Percentiles rank a stretch among this genome's conserved stretches.
These are phyloP conservation scores for Aspergillus hortae DNA, from an alignment of 2,329 filamentous ascomycete species.

Conservation along the genomic window DNA sequence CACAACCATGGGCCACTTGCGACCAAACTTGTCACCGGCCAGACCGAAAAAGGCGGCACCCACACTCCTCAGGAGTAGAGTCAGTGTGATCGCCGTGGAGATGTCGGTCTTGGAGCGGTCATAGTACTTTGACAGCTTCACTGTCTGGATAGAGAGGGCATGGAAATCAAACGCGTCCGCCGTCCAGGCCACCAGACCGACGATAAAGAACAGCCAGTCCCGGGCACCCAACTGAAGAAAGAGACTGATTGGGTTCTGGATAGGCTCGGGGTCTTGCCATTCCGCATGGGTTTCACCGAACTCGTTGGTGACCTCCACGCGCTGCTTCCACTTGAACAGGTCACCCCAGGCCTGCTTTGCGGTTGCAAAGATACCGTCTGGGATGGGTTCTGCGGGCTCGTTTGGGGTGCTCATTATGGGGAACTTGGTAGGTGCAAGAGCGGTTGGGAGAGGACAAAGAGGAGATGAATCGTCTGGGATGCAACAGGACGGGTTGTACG, in stretches of 20 bases:
- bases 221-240: slow-evolving; percentile 60
- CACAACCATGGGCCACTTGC: slow-evolving; percentile 75
- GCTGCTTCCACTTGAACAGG: slow-evolving; percentile 71
- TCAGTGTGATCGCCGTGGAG: slow-evolving; percentile 60
- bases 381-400: slow-evolving; percentile 63
- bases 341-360: slow-evolving; percentile 63
- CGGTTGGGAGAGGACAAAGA: slow-evolving; percentile 1
- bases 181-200: slow-evolving; percentile 72
- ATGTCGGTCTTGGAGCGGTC: slow-evolving; percentile 63
- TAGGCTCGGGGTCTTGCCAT: slow-evolving; percentile 64
- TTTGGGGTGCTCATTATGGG: slow-evolving; percentile 13
- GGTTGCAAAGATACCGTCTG: slow-evolving; percentile 61
- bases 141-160: slow-evolving; percentile 73
- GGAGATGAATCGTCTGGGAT: background rate
- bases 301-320: slow-evolving; percentile 52
- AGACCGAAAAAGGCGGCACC: slow-evolving; percentile 75
- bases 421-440: background rate
- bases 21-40: slow-evolving; percentile 72
- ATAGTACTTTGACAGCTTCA: slow-evolving; percentile 63
- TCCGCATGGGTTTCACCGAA: slow-evolving; percentile 65
- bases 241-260: slow-evolving; percentile 68
- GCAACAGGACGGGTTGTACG: background rate
- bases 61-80: slow-evolving; percentile 68
- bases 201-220: slow-evolving; percentile 73
- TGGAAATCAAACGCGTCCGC: slow-evolving; percentile 84